Conservation (phyloP, 2,329 filamentous ascomycete genomes). For the Juglanconis sp. region DNA sequence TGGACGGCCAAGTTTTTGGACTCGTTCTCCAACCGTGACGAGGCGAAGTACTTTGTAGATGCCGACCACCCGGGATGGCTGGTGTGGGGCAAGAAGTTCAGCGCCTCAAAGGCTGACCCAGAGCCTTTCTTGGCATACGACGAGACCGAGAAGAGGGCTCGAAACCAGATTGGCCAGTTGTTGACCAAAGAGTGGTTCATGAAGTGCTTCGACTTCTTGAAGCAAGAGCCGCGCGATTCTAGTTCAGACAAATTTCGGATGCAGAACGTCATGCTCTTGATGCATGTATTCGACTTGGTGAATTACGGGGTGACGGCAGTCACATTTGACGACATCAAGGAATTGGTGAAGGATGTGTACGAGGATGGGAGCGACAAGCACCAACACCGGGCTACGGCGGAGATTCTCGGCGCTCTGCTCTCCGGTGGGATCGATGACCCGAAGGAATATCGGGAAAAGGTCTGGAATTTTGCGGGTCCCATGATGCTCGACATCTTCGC, state of each 20-base stretch:
- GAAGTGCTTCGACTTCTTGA: slow-evolving; percentile 87
- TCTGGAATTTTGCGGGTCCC: slow-evolving; percentile 89
- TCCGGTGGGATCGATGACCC: slow-evolving; percentile 77
- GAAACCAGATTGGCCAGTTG: slow-evolving; percentile 75
- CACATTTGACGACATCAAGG: slow-evolving; percentile 84
- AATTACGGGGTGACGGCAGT: slow-evolving; percentile 73
- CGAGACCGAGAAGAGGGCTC: slow-evolving; percentile 69
- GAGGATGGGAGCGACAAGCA: slow-evolving; percentile 96
- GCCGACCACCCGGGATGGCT: slow-evolving; percentile 93
- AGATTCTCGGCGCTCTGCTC: slow-evolving; percentile 85
- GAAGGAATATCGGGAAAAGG: slow-evolving; percentile 66
- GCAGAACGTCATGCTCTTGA: slow-evolving; percentile 79
- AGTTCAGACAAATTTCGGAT: slow-evolving; percentile 84
- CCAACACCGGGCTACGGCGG: slow-evolving; percentile 90
- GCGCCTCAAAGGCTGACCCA: slow-evolving; percentile 72
- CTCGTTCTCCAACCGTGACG: slow-evolving; percentile 66
- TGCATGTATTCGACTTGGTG: slow-evolving; percentile 87
- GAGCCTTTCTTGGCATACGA: slow-evolving; percentile 71
- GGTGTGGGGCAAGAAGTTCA: slow-evolving; percentile 87
- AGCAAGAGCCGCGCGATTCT: slow-evolving; percentile 87
- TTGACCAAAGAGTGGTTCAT: slow-evolving; percentile 83
- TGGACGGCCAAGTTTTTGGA: slow-evolving; percentile 79
- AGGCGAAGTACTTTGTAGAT: slow-evolving; percentile 86
- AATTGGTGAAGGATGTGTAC: slow-evolving; percentile 73
- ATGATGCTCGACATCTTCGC: slow-evolving; percentile 81